Evolutionary conservation across 306 rosid genomes (phyloP).

Genomic region (Inga leiocalycina): DNA sequence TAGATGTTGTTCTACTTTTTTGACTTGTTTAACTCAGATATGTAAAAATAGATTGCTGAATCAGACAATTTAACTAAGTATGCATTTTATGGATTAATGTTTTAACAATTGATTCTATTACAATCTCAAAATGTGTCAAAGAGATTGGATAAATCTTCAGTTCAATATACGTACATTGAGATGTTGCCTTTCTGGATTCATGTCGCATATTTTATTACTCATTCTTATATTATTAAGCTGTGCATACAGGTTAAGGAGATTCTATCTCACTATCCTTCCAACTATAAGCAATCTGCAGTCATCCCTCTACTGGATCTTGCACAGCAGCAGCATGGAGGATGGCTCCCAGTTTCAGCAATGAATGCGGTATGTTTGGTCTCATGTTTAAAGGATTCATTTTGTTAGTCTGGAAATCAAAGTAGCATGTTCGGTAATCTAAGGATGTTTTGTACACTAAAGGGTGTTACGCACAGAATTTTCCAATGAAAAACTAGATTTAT

Average conservation of each 20-base stretch:
- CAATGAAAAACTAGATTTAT: background rate
- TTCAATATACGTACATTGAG: background rate
- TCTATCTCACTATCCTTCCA: conserved; percentile 92
- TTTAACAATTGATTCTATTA: conserved; percentile 23
- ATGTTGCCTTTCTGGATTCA: background rate
- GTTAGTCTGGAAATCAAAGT: conserved; percentile 2
- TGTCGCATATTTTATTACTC: background rate
- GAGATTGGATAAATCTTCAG: conserved; percentile 20
- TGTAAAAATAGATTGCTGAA: background rate
- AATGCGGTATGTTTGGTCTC: conserved; percentile 72
- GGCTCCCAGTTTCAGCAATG: conserved; percentile 99
- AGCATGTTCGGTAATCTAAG: background rate
- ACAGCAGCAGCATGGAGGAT: conserved; percentile 98
- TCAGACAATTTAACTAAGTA: background rate
- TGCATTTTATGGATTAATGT: conserved; percentile 5
- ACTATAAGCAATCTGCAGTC: conserved; percentile 98
- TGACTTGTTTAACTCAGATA: background rate
- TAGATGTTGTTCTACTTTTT: conserved; percentile 9
- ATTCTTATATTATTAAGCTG: conserved; percentile 21
- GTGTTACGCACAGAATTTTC: background rate
- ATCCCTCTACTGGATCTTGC: conserved; percentile 98
- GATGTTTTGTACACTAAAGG: background rate
- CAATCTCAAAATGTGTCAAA: background rate
- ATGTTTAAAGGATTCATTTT: conserved; percentile 21
- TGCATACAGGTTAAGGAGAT: conserved; percentile 76